Conservation (phyloP, 345 rosid genomes). For the Brassica napus region Da-Ae NC_063443.1:9080501-9081000, state of each 20-base stretch:
- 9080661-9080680: slow-evolving; percentile 68
- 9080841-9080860: neutral
- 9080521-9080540: slow-evolving; percentile 48
- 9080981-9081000: slow-evolving; percentile 3
- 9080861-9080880: slow-evolving; percentile 40
- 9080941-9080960: slow-evolving; percentile 13
- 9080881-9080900: slow-evolving; percentile 62
- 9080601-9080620: neutral
- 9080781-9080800: neutral
- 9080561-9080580: slow-evolving; percentile 67
- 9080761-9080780: slow-evolving; percentile 9
- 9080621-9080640: slow-evolving; percentile 52
- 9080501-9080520: slow-evolving; percentile 50
- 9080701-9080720: slow-evolving; percentile 65
- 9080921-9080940: slow-evolving; percentile 69
- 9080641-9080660: slow-evolving; percentile 88
- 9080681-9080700: slow-evolving; percentile 90
- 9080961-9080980: neutral
- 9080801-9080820: neutral
- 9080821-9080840: neutral
- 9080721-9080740: slow-evolving; percentile 71
- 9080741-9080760: slow-evolving; percentile 10
- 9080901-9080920: slow-evolving; percentile 84
- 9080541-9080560: slow-evolving; percentile 78
- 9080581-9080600: neutral